A percentile compares a stretch with the other conserved stretches of the same genome.
Conservation (phyloP, 495 filamentous ascomycete species). For the Venustampulla echinocandica region DNA sequence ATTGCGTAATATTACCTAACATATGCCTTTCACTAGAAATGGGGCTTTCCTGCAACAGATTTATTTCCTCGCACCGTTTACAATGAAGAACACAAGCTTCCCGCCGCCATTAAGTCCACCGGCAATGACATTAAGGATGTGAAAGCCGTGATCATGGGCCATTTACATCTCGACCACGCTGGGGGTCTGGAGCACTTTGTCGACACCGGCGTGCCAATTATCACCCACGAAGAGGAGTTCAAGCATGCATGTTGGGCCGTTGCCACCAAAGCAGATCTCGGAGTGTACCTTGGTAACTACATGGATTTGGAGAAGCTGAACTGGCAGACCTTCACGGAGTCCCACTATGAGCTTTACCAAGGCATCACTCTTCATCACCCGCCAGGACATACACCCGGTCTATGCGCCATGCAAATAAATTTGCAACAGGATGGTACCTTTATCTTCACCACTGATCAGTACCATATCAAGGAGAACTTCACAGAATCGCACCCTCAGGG, state of each 20-base stretch:
- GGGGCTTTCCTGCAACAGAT: neutral
- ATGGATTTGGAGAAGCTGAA: constrained; percentile 27
- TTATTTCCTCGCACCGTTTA: neutral
- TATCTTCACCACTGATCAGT: constrained; percentile 38
- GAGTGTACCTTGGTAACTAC: constrained; percentile 34
- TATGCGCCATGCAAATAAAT: constrained; percentile 34
- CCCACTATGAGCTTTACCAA: constrained; percentile 27
- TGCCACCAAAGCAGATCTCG: constrained; percentile 31
- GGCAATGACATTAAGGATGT: constrained; percentile 41
- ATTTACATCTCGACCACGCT: constrained; percentile 45
- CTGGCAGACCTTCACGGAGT: constrained; percentile 31
- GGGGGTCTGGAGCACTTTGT: constrained; percentile 41
- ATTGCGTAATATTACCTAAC: too few species aligned
- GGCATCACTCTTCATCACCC: constrained; percentile 33
- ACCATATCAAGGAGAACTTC: constrained; percentile 34
- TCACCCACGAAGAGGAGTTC: constrained; percentile 40
- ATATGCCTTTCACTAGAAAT: neutral
- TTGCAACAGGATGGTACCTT: constrained; percentile 31
- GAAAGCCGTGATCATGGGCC: constrained; percentile 43
- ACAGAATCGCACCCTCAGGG: constrained; percentile 32
- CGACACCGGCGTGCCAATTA: constrained; percentile 39
- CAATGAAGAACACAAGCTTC: neutral
- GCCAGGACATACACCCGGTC: constrained; percentile 34
- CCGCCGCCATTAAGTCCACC: neutral
- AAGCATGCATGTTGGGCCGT: constrained; percentile 38